Conservation (phyloP, 2,329 filamentous ascomycete species). For the Fusarium newnesense region DNA sequence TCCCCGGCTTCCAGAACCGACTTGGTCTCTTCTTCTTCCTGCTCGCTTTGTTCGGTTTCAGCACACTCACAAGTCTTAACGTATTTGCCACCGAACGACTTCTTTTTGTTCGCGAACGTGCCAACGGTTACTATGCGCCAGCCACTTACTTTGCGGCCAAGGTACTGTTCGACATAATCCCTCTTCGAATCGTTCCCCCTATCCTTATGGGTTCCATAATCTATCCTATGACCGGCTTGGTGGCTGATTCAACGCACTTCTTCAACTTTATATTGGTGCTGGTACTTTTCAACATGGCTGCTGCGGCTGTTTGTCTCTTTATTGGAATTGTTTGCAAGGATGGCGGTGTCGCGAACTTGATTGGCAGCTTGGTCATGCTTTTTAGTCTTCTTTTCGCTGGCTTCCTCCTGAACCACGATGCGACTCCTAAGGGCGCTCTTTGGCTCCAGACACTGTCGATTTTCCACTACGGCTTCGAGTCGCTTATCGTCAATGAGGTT, state of each 20-base stretch:
- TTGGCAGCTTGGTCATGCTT: slow-evolving; percentile 95
- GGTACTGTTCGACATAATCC: slow-evolving; percentile 97
- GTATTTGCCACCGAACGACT: slow-evolving; percentile 93
- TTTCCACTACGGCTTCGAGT: slow-evolving; percentile 98
- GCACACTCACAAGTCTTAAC: slow-evolving; percentile 90
- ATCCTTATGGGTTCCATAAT: slow-evolving; percentile 96
- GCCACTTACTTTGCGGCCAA: slow-evolving; percentile 95
- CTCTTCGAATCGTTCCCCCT: slow-evolving; percentile 91
- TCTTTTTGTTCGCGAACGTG: slow-evolving; percentile 90
- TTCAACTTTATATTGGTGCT: slow-evolving; percentile 91
- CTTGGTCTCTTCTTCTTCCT: slow-evolving; percentile 98
- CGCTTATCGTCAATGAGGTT: slow-evolving; percentile 96
- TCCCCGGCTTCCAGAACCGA: slow-evolving; percentile 96
- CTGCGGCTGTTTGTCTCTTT: slow-evolving; percentile 92
- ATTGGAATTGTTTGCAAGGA: slow-evolving; percentile 97
- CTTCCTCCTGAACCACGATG: slow-evolving; percentile 92
- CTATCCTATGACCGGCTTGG: slow-evolving; percentile 96
- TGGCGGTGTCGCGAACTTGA: slow-evolving; percentile 87
- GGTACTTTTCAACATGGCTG: slow-evolving; percentile 95
- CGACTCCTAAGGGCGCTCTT: slow-evolving; percentile 83
- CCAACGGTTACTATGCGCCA: slow-evolving; percentile 96
- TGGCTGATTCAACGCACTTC: slow-evolving; percentile 84
- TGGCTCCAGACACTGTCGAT: slow-evolving; percentile 97
- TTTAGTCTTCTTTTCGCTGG: slow-evolving; percentile 96
- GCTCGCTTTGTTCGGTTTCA: slow-evolving; percentile 94